A percentile compares a stretch with the other conserved stretches of the same genome.
Evolutionary conservation across 164 flowering plant species (phyloP).

Genomic region (Cinnamomum micranthum): DNA sequence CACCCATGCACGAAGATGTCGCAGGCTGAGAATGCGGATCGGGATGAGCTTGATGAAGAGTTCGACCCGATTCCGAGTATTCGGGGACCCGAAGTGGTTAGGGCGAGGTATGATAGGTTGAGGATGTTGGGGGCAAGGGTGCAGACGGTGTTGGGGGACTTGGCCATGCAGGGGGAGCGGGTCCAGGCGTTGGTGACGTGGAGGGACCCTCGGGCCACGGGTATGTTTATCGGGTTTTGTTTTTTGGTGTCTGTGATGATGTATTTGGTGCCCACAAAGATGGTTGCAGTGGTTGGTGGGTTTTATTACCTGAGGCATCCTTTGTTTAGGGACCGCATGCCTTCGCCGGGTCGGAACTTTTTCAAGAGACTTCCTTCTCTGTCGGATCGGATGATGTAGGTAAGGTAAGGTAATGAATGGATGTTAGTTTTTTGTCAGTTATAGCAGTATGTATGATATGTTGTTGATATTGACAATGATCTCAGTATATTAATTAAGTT

Average conservation of each 20-base stretch:
- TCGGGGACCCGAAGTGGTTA: constrained; percentile 41
- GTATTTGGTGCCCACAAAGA: constrained; percentile 71
- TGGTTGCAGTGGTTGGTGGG: constrained; percentile 80
- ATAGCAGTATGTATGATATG: no score
- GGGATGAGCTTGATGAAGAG: constrained; percentile 88
- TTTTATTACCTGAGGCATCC: constrained; percentile 86
- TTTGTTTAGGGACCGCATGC: constrained; percentile 68
- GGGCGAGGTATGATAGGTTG: constrained; percentile 66
- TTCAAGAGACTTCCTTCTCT: constrained; percentile 75
- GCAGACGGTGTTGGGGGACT: constrained; percentile 65
- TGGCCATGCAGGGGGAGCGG: constrained; percentile 82
- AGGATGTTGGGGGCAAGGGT: constrained; percentile 64
- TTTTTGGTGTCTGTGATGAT: constrained; percentile 52
- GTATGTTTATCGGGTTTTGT: constrained; percentile 60
- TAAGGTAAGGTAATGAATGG: no score
- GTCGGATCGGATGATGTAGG: constrained; percentile 50
- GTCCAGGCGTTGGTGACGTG: constrained; percentile 81
- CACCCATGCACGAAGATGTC: constrained; percentile 44
- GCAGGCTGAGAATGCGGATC: constrained; percentile 43
- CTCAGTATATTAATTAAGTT: no score
- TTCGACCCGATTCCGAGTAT: constrained; percentile 64
- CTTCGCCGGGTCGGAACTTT: constrained; percentile 77
- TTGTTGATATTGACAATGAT: no score
- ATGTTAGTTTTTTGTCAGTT: no score
- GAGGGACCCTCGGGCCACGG: constrained; percentile 89